Conservation (phyloP, 1,139 yeast species). For the Magnusiomyces ingens region DNA sequence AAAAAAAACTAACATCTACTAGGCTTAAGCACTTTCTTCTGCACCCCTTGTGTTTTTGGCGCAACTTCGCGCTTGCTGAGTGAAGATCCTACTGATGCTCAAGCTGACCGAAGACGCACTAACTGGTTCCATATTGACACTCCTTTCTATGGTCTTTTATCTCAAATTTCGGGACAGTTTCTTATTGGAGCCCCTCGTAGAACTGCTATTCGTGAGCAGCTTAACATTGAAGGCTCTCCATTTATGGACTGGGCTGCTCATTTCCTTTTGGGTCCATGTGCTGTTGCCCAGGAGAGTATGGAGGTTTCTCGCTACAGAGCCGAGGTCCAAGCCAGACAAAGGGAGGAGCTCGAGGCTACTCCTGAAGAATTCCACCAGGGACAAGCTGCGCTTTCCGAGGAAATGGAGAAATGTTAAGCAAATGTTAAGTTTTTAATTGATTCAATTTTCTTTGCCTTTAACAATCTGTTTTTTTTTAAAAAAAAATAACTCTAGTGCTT, state of each 20-base stretch:
- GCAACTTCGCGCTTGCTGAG: background rate
- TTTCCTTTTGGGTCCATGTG: background rate
- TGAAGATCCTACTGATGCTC: background rate
- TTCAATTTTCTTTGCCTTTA: background rate
- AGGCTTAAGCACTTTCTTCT: background rate
- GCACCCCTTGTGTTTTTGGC: constrained; percentile 6
- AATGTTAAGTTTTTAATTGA: background rate
- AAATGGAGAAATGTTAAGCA: too few relatives aligned
- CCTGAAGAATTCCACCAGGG: too few relatives aligned
- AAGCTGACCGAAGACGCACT: background rate
- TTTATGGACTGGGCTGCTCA: background rate
- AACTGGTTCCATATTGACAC: constrained; percentile 6
- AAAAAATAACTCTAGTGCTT: too few relatives aligned
- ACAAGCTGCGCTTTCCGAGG: too few relatives aligned
- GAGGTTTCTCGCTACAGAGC: background rate
- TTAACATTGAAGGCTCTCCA: background rate
- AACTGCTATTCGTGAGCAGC: background rate
- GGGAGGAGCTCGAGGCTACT: too few relatives aligned
- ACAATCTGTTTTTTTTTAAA: background rate
- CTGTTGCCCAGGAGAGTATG: constrained; percentile 3
- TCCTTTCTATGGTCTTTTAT: background rate
- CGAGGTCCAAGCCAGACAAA: background rate
- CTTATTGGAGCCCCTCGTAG: constrained; percentile 1
- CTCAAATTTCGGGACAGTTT: background rate
- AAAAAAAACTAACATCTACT: background rate